Conservation (phyloP, 306 rosid species). For the Corylus heterophylla region DNA sequence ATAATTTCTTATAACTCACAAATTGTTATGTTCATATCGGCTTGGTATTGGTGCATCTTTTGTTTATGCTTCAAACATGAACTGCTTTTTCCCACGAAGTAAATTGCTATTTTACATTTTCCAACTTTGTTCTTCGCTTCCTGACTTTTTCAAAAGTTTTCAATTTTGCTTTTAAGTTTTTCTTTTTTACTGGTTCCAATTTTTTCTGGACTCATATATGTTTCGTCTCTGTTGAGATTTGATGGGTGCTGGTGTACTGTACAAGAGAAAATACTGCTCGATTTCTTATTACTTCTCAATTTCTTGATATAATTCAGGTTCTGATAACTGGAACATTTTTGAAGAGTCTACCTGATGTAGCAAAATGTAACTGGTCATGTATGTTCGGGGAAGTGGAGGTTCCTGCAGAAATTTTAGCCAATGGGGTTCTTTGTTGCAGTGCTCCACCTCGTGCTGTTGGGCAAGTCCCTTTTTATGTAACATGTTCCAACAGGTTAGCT, state of each 20-base stretch:
- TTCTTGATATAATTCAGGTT: slow-evolving; percentile 55
- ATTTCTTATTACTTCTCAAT: slow-evolving; percentile 15
- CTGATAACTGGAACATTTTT: slow-evolving; percentile 69
- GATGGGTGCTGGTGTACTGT: neutral
- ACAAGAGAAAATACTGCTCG: neutral
- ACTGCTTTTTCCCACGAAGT: slow-evolving; percentile 19
- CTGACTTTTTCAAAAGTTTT: neutral
- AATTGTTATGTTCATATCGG: neutral
- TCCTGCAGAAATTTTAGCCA: slow-evolving; percentile 68
- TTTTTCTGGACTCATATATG: neutral
- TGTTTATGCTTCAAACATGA: slow-evolving; percentile 11
- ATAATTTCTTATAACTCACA: neutral
- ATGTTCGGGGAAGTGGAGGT: slow-evolving; percentile 98
- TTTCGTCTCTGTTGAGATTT: neutral
- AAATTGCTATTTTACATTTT: slow-evolving; percentile 18
- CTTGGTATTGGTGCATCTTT: neutral
- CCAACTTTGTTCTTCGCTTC: neutral
- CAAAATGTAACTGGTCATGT: slow-evolving; percentile 68
- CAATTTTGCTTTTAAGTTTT: neutral
- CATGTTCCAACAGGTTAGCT: slow-evolving; percentile 87
- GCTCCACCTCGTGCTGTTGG: slow-evolving; percentile 74
- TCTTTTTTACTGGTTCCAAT: neutral
- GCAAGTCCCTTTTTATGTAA: slow-evolving; percentile 80
- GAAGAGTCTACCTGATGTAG: slow-evolving; percentile 44
- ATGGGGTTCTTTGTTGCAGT: slow-evolving; percentile 75